phyloP scores from a whole-genome alignment of 2,329 filamentous ascomycete genomes.

The Ophiostoma sp. region DNA sequence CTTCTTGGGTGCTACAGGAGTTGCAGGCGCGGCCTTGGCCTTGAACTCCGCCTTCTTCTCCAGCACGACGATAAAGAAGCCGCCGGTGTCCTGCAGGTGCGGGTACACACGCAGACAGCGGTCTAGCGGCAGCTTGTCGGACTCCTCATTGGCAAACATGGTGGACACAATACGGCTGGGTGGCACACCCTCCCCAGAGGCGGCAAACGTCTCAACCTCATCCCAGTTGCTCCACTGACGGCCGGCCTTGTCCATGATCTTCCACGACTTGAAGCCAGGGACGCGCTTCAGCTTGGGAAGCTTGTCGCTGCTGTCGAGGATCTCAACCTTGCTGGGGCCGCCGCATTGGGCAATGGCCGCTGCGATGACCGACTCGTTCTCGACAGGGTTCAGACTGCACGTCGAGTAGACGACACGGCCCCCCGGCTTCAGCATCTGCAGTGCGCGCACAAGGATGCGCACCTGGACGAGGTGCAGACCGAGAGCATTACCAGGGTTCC shows the following conservation, averaged over 20 bases:
- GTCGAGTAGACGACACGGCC: conserved; percentile 96
- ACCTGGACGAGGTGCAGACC: conserved; percentile 84
- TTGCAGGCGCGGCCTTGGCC: conserved; percentile 43
- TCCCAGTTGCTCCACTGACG: conserved; percentile 76
- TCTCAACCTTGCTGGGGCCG: conserved; percentile 70
- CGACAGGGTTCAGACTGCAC: conserved; percentile 96
- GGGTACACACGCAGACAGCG: conserved; percentile 91
- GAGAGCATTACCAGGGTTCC: conserved; percentile 80
- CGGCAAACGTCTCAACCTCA: conserved; percentile 66
- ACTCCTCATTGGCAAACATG: conserved; percentile 69
- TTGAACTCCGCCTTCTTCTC: conserved; percentile 87
- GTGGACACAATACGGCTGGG: conserved; percentile 66
- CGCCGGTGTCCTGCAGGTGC: conserved; percentile 91
- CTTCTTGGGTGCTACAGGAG: conserved; percentile 41
- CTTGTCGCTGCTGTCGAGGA: conserved; percentile 75
- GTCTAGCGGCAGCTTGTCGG: conserved; percentile 68
- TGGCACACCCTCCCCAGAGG: conserved; percentile 41
- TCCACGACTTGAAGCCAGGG: conserved; percentile 75
- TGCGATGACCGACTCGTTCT: conserved; percentile 89
- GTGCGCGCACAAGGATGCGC: conserved; percentile 80
- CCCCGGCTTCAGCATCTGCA: conserved; percentile 94
- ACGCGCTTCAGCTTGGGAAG: conserved; percentile 71
- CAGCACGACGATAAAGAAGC: conserved; percentile 93
- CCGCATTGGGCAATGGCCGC: conserved; percentile 87
- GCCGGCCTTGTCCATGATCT: conserved; percentile 81